Evolutionary conservation across 2,329 filamentous ascomycete species (phyloP), one percentile per base, ranked within the genome.

Genomic region (Colletotrichum navitas): DNA sequence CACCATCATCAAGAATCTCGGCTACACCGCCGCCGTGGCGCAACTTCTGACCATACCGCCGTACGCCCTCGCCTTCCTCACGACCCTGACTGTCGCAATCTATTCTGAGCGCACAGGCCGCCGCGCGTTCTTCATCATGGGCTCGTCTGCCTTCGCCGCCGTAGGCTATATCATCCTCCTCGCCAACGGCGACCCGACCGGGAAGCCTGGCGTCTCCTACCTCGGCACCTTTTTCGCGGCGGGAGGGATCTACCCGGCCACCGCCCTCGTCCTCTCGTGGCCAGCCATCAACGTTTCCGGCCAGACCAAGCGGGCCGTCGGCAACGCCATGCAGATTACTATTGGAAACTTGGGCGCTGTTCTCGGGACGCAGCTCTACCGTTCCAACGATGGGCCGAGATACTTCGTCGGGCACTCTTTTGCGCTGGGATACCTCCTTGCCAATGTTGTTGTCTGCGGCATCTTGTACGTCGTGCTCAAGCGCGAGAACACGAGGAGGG

Each of bases 261-360:
- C 85, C 0, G 90, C 90, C 0, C 85, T 92, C 2, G 87, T 90
- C 0, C 82, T 93, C 0, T 90, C 88, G 1, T 93, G 91, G 91
- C 90, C 91, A 0, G 91, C 91, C 1, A 92, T 92, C 78, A 93
- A 93, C 70, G 89, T 93, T 0, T 90, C 89, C 0, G 90, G 90
- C 0, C 90, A 93, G 79, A 92, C 90, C 0, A 93, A 93, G 79
- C 85, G 91, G 0, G 90, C 89, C 1, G 89, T 90, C 5, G 89
- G 89, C 2, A 92, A 91, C 59, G 91, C 89, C 0, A 89, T 93
- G 87, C 91, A 93, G 75, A 93, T 93, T 68, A 91, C 88, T 12
- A 90, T 93, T 62, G 92, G 91, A 0, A 93, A 93, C 74, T 77
- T 91, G 1, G 91, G 91, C 0, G 91, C 90, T 0, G 89, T 93